Evolutionary conservation across 805 yeast species (phyloP).

Genomic region (Lipomyces starkeyi): DNA sequence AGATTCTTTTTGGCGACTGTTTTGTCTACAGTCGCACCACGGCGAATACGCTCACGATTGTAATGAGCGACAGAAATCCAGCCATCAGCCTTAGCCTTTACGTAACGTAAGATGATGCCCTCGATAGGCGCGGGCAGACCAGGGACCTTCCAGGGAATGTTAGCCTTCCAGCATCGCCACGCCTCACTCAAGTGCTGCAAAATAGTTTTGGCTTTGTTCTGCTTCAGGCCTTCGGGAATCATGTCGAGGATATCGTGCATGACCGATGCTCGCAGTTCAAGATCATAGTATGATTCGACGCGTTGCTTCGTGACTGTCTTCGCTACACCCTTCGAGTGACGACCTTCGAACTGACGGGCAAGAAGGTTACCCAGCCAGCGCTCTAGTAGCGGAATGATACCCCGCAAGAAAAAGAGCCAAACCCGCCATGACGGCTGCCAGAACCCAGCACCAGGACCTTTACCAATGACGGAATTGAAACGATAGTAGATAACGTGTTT

Average conservation of each 20-base stretch:
- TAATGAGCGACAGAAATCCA: slow-evolving; percentile 94
- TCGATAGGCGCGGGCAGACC: slow-evolving; percentile 93
- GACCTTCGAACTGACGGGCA: slow-evolving; percentile 94
- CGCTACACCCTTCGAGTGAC: slow-evolving; percentile 87
- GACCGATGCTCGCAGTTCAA: slow-evolving; percentile 91
- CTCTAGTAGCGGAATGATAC: slow-evolving; percentile 87
- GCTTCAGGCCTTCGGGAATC: slow-evolving; percentile 94
- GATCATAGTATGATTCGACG: slow-evolving; percentile 90
- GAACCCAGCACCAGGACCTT: slow-evolving; percentile 98
- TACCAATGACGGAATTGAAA: slow-evolving; percentile 86
- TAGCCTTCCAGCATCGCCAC: slow-evolving; percentile 99
- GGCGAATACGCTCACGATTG: slow-evolving; percentile 83
- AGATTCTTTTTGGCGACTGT: slow-evolving; percentile 91
- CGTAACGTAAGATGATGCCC: slow-evolving; percentile 82
- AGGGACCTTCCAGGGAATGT: slow-evolving; percentile 96
- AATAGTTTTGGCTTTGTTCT: slow-evolving; percentile 82
- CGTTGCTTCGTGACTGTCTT: slow-evolving; percentile 95
- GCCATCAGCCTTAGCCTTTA: slow-evolving; percentile 94
- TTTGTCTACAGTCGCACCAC: slow-evolving; percentile 93
- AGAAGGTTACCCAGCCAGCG: slow-evolving; percentile 93
- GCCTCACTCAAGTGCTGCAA: slow-evolving; percentile 96
- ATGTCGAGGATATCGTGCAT: slow-evolving; percentile 94
- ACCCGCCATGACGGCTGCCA: slow-evolving; percentile 99
- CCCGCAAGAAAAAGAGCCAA: slow-evolving; percentile 91
- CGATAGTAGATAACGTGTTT: slow-evolving; percentile 88